Conservation (phyloP, 169 alveolate species). For the Plasmodium berghei region DNA sequence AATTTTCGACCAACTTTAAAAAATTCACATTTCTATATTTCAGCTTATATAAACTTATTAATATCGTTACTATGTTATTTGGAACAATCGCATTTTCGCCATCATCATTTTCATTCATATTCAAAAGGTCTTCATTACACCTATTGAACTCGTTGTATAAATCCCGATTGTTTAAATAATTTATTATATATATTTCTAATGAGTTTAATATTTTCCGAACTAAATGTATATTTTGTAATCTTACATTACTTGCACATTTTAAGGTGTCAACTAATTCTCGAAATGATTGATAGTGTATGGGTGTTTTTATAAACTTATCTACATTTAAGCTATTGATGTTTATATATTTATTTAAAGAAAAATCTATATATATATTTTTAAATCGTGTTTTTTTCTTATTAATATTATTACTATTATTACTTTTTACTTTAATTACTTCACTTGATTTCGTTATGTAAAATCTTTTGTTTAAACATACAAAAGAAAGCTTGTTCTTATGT, state of each 20-base stretch:
- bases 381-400: constrained; percentile 13
- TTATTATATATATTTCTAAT: constrained; percentile 42
- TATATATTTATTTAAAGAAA: constrained; percentile 57
- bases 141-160: not conserved
- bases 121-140: not conserved
- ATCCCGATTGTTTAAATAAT: constrained; percentile 41
- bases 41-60: constrained; percentile 45
- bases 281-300: constrained; percentile 59
- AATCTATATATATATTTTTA: constrained; percentile 53
- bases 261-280: constrained; percentile 53
- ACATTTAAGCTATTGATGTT: constrained; percentile 60
- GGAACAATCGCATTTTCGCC: constrained; percentile 27
- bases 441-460: constrained; percentile 20
- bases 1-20: constrained; percentile 45
- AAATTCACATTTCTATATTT: constrained; percentile 51
- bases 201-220: constrained; percentile 53
- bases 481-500: not conserved
- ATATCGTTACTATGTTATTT: constrained; percentile 20
- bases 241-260: constrained; percentile 56
- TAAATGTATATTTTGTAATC: constrained; percentile 63
- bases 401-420: not conserved
- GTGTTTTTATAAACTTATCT: constrained; percentile 38
- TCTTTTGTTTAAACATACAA: constrained; percentile 26
- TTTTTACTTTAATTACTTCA: constrained; percentile 24
- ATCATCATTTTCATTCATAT: constrained; percentile 10